These are phyloP conservation scores for Pogostemon cablin DNA, from an alignment of 257 asterid genomes.

Conservation along the genomic window DNA sequence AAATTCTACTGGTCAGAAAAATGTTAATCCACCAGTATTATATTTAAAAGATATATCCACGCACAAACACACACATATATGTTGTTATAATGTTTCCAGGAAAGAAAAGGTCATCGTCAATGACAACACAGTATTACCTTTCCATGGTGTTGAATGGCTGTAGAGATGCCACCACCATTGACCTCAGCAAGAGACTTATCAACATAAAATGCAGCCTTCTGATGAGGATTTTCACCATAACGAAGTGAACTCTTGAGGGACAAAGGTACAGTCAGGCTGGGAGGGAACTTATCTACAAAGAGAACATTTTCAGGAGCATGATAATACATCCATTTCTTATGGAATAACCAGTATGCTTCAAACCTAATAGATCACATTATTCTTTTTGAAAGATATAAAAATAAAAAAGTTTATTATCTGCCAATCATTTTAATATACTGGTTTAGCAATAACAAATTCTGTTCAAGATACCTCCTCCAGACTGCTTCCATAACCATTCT, in stretches of 20 bases:
- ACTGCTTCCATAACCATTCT: constrained; percentile 97
- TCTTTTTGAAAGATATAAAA: not conserved
- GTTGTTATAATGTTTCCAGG: not conserved
- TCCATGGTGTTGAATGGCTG: constrained; percentile 91
- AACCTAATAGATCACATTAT: constrained; percentile 6
- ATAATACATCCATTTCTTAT: not conserved
- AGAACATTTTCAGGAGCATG: constrained; percentile 28
- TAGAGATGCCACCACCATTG: constrained; percentile 93
- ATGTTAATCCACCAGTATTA: not conserved
- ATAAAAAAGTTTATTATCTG: not conserved
- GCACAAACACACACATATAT: not conserved
- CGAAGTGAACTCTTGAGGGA: constrained; percentile 82
- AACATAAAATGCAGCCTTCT: constrained; percentile 90
- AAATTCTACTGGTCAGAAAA: not conserved
- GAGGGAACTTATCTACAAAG: constrained; percentile 78
- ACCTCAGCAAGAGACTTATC: constrained; percentile 95
- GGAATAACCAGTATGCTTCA: not conserved
- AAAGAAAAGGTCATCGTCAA: not conserved
- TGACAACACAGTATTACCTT: constrained; percentile 53
- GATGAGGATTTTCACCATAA: constrained; percentile 98
- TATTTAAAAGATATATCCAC: not conserved
- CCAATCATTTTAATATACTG: constrained; percentile 3
- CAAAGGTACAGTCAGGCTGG: constrained; percentile 71
- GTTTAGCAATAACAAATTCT: constrained; percentile 12
- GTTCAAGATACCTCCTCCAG: constrained; percentile 64